Evolutionary conservation across 169 alveolate genomes (phyloP).

Genomic region (Plasmodium cynomolgi): DNA sequence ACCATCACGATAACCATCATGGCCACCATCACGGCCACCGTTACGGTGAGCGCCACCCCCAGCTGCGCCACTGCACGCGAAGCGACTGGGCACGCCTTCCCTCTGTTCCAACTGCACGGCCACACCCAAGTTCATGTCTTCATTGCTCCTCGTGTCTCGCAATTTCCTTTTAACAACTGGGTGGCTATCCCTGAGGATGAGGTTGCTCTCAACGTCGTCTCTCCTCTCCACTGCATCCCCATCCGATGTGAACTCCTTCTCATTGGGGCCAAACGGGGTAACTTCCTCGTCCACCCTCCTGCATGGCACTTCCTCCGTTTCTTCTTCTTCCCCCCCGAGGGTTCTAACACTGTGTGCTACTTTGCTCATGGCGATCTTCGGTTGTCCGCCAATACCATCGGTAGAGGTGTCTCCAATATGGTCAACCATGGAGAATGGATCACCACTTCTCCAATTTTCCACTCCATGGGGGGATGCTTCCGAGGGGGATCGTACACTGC

Average conservation of each 20-base stretch:
- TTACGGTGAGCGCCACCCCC: background rate
- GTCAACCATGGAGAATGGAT: background rate
- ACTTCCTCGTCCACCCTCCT: background rate
- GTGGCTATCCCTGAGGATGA: background rate
- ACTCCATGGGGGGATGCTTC: background rate
- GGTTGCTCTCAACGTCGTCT: background rate
- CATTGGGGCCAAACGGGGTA: background rate
- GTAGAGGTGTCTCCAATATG: background rate
- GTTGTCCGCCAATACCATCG: background rate
- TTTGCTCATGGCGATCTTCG: background rate
- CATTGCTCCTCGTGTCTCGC: constrained; percentile 25
- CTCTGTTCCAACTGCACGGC: background rate
- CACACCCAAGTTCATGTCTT: background rate
- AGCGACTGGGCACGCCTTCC: background rate
- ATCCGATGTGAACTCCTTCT: background rate
- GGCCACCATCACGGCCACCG: background rate
- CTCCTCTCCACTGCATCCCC: background rate
- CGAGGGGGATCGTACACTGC: background rate
- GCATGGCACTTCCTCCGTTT: background rate
- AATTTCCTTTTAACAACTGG: constrained; percentile 1
- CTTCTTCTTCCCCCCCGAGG: background rate
- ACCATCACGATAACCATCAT: background rate
- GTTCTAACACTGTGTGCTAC: background rate
- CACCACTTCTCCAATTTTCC: background rate
- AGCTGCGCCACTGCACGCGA: background rate